phyloP scores from a whole-genome alignment of 768 basidiomycete genomes.

The Holtermannia corniformis region DNA sequence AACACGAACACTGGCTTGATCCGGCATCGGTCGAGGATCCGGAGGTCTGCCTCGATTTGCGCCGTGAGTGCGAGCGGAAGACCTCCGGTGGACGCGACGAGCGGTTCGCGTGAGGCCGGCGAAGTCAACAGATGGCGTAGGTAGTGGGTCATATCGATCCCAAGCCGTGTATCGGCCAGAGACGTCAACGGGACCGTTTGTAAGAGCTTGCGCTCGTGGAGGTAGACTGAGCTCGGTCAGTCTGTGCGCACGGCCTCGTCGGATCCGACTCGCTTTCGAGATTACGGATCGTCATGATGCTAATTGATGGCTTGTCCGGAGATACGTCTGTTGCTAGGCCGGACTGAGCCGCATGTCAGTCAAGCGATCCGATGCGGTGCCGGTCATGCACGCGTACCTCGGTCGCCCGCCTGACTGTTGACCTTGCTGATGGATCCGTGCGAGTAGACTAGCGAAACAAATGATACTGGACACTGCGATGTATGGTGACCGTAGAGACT shows the following conservation, averaged over 20 bases:
- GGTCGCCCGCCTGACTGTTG: too few relatives aligned
- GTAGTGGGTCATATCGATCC: conserved; percentile 92
- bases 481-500: too few relatives aligned
- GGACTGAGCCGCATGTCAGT: too few relatives aligned
- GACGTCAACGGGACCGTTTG: conserved; percentile 70
- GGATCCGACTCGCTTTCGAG: conserved; percentile 34
- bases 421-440: too few relatives aligned
- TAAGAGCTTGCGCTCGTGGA: conserved; percentile 77
- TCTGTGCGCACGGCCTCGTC: background rate
- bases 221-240: conserved; percentile 51
- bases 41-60: conserved; percentile 76
- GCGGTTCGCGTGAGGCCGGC: conserved; percentile 73
- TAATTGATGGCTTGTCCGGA: background rate
- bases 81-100: conserved; percentile 90
- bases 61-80: conserved; percentile 73
- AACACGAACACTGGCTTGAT: conserved; percentile 99
- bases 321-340: too few relatives aligned
- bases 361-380: too few relatives aligned
- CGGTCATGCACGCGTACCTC: too few relatives aligned
- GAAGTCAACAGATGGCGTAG: conserved; percentile 57
- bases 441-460: too few relatives aligned
- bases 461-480: too few relatives aligned
- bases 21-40: conserved; percentile 73
- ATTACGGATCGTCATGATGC: conserved; percentile 29
- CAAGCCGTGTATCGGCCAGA: conserved; percentile 82